Base-by-base conservation (phyloP, 305 asterid species). In the Solanum aculeatissimum region DNA sequence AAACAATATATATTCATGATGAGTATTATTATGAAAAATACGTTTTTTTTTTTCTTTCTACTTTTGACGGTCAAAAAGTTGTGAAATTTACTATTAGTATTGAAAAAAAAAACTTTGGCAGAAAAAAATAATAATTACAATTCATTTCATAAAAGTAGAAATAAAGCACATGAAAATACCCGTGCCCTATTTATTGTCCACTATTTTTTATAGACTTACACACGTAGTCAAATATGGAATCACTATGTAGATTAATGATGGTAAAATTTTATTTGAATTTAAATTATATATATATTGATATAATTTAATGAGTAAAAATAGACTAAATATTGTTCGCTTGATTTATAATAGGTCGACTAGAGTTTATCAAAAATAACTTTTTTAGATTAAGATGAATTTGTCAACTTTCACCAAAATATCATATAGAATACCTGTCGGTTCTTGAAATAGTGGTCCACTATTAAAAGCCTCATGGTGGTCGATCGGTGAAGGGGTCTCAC, bases 11-110 rank as follows among this genome's bases (percentile, higher is more conserved):
- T 66, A 38, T 40, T 47, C 81, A 74, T 74, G 60, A 77, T 51
- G 82, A 75, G 25, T 45, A 4, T 47, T 10, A 47, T 18, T 15
- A n/a, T n/a, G 29, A 45, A 80, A 70, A 68, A 35, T 80, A 40
- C 21, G 23, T 55, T 63, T 68, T 86, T n/a, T n/a, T n/a, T n/a
- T n/a, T n/a, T n/a, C n/a, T 79, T 29, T 54, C 43, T 74, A 68
- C 83, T 32, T 83, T 86, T 62, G 87, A 85, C 87, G 86, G 90
- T 83, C 86, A 85, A 87, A 66, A 83, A 23, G 74, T 27, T 63
- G 32, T 42, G 43, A 80, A 84, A 84, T 72, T 82, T 81, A 35
- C 43, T n/a, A n/a, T 57, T 57, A 55, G 14, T 66, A 66, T 32
- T 14, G 12, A 47, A 8, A 13, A 40, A 65, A 16, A 77, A n/a